These are phyloP conservation scores for Brassica juncea DNA, from an alignment of 345 rosid genomes.

Conservation along the genomic window DNA sequence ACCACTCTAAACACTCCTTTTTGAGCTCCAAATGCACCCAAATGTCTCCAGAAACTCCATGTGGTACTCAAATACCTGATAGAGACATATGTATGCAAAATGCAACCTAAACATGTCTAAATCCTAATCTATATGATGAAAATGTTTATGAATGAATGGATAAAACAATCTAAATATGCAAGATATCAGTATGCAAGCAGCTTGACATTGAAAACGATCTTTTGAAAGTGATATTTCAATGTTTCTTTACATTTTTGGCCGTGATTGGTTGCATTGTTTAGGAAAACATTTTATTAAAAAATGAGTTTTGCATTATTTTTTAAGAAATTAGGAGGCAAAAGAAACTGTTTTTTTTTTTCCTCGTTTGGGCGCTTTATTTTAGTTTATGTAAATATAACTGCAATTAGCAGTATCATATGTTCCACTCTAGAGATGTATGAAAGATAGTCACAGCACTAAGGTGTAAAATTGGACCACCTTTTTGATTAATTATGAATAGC, in stretches of 20 bases:
- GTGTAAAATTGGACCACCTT: constrained; percentile 19
- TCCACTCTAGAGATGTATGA: neutral
- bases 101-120: too few species aligned
- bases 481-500: neutral
- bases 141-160: too few species aligned
- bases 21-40: too few species aligned
- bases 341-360: neutral
- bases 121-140: too few species aligned
- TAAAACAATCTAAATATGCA: too few species aligned
- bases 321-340: neutral
- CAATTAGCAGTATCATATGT: neutral
- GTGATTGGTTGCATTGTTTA: neutral
- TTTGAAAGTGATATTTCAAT: constrained; percentile 29
- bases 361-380: neutral
- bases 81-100: too few species aligned
- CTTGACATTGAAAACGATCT: constrained; percentile 26
- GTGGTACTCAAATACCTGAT: too few species aligned
- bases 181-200: neutral
- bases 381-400: neutral
- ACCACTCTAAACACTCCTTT: too few species aligned
- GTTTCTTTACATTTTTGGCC: constrained; percentile 6
- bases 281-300: neutral
- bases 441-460: neutral
- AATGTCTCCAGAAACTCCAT: too few species aligned
- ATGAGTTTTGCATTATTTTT: neutral